Percentiles rank a stretch among this genome's conserved stretches.
These are phyloP conservation scores for Irineochytrium annulatum DNA, from an alignment of 192 early-diverging fungal genomes.

Conservation along the genomic window DNA sequence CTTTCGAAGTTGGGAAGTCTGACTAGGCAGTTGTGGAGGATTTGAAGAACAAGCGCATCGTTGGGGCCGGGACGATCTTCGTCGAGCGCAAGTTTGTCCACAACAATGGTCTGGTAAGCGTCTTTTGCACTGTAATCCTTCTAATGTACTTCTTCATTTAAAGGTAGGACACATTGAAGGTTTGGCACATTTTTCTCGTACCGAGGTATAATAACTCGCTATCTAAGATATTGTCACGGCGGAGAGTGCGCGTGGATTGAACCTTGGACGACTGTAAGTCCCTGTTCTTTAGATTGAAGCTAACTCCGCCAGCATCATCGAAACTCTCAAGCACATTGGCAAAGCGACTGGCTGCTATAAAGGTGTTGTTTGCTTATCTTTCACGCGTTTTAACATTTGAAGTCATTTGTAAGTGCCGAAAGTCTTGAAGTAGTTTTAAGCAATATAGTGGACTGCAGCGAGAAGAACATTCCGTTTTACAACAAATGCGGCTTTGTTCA, in stretches of 20 bases:
- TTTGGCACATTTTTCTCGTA: conserved; percentile 25
- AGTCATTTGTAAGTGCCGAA: background rate
- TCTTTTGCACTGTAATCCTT: conserved; percentile 8
- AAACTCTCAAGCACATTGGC: conserved; percentile 77
- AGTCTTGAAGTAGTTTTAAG: conserved; percentile 26
- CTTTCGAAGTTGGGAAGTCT: background rate
- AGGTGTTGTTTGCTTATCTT: conserved; percentile 32
- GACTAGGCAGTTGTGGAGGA: conserved; percentile 69
- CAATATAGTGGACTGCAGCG: conserved; percentile 46
- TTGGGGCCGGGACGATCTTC: conserved; percentile 81
- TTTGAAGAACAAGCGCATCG: conserved; percentile 55
- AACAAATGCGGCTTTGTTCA: conserved; percentile 80
- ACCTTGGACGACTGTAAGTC: conserved; percentile 43
- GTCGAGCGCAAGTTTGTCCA: conserved; percentile 91
- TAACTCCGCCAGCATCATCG: conserved; percentile 58
- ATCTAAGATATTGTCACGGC: conserved; percentile 51
- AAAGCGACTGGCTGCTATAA: conserved; percentile 86
- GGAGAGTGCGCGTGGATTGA: conserved; percentile 47
- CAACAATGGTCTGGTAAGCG: conserved; percentile 66
- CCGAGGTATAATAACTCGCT: background rate
- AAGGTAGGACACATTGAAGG: conserved; percentile 91
- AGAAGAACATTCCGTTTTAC: conserved; percentile 86
- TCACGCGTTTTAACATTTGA: background rate
- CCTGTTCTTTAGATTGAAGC: background rate
- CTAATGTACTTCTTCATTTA: background rate